Evolutionary conservation across 306 rosid genomes (phyloP), one percentile per base, ranked within the genome.

Genomic region (Quercus bicolor): DNA sequence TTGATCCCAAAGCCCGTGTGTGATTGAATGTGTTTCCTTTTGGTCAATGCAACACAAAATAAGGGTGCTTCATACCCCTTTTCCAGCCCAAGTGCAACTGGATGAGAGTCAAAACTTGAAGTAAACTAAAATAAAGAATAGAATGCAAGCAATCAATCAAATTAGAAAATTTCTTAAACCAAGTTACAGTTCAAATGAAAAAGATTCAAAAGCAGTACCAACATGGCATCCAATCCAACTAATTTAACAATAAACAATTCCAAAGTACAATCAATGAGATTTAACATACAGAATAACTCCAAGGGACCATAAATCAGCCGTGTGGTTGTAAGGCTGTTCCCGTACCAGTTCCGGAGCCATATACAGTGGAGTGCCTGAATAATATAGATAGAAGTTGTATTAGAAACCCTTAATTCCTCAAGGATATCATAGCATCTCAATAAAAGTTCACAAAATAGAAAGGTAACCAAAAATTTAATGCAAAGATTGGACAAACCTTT

Each of bases 341-440:
- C 97, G 88, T 56, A 95, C 99, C 76, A 95, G 90, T 85, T 95
- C 99, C 0, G 99, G 99, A 83, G 99, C 99, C 99, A 93, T 95
- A 84, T 95, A 95, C 73, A 95, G 81, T 18, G 99, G 99, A 61
- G 99, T 95, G 61, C 99, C 99, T 95, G 85, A 48, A 85, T 65
- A 70, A 76, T n/a, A 56, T 12, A 37, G 33, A 79, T 33, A 40
- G 66, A 43, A 21, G 70, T 48, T 37, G 64, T 55, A 77, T 34
- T 71, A 78, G 21, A 56, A 33, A 19, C 70, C 18, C 70, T 75
- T 19, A 56, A 66, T 70, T 72, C 57, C 37, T 78, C 45, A 51
- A 57, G 65, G 56, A 16, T 66, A 14, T 70, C 33, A 37, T 48
- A 61, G 28, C 61, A 78, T 64, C 73, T 73, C 60, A 23, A 68